Base-by-base conservation (phyloP, 2,329 filamentous ascomycete genomes). In the Monilinia aucupariae region DNA sequence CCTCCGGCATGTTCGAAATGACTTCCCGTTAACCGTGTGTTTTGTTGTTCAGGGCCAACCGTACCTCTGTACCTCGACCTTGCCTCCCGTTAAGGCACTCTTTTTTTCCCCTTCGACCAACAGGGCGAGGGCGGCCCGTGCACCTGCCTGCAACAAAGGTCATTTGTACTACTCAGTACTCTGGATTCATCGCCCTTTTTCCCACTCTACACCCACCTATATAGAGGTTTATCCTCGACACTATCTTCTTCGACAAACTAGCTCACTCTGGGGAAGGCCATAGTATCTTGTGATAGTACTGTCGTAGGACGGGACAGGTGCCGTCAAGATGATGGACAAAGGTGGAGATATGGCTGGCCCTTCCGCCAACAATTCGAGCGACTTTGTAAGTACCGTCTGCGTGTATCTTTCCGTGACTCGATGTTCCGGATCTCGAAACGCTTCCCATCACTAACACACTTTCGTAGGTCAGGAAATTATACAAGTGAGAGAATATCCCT, bases 401-500 rank as follows among this genome's bases (percentile, higher is more conserved):
- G 27, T 39, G 45, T 27, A 32, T 17, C 41, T n/a, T 37, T 37
- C 32, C 37, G 43, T 41, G 54, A 58, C 27, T 32, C 25, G 20
- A 39, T 30, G 27, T 30, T 30, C 27, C 45, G 34, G 27, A 30
- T 32, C 47, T 15, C n/a, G 50, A 53, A 32, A 27, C 48, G 22
- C 22, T 32, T 49, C 27, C 34, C 13, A 59, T 64, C 22, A 45
- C 65, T 74, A 70, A 66, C 61, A 20, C 20, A 27, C 64, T 51
- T 7, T 59, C 70, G 51, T 71, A 97, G 92, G 92, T 97, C 79
- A 92, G 93, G 81, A 97, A 97, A 79, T 81, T 97, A 69, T 97
- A 97, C 83, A 96, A 96, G 93, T 97, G 87, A 78, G 83, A 59
- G 62, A 47, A 20, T 25, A 15, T 13, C 25, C 15, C 48, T 43